Evolutionary conservation across 2,329 filamentous ascomycete genomes (phyloP), one percentile per base, ranked within the genome.

Genomic region (Arachnomyces sp.): DNA sequence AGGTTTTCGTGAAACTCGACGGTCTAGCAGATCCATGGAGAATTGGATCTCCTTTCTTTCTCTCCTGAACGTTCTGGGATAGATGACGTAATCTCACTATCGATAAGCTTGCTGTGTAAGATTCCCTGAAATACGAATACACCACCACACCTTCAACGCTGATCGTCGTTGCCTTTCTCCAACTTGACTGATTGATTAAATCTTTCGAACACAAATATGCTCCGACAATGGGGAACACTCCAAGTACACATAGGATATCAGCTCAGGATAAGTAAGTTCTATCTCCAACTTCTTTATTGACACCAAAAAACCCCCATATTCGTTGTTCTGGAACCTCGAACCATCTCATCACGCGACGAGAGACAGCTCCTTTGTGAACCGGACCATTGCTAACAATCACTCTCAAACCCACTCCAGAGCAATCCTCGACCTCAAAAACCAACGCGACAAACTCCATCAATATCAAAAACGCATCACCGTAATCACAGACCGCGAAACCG

Each of bases 381-480:
- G 9, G 5, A 25, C 9, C 39, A 14, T 30, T 16, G 32, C 39
- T 36, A 18, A 33, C 2, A 29, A 18, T n/a, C 38, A 40, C 32
- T 13, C 40, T 30, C 28, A 32, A 42, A 11, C 38, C 33, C 11
- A 48, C 48, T 48, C 40, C 59, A 95, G 89, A 70, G 90, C 90
- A 44, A 95, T 96, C 65, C 82, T 96, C 57, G 89, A 96, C 67
- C 84, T 96, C 70, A 96, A 96, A 71, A 87, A 80, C 66, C 90
- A 96, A 70, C 89, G 92, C 63, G 92, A 98, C 72, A 93, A 88
- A 64, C 81, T 98, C 3, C 89, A 93, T 57, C 88, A 94, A 63
- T 96, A 96, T 70, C 90, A 95, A 65, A 83, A 84, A 56, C 84
- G 85, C 55, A 92, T 98, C 58, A 82, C 81, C 28, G 73, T 85